Conservation (phyloP, 2,329 filamentous ascomycete genomes). For the Aureobasidium sp. region DNA sequence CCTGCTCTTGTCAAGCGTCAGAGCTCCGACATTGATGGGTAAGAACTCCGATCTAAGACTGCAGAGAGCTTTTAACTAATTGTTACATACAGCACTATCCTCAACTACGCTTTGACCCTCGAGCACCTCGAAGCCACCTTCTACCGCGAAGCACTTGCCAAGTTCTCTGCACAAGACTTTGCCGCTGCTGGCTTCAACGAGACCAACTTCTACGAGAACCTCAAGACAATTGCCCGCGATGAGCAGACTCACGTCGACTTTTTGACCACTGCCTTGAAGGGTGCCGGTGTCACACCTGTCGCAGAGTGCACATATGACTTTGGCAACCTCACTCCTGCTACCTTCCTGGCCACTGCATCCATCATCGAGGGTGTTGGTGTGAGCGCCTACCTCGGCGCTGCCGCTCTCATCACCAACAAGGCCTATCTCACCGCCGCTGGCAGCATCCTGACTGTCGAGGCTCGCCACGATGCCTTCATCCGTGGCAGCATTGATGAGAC, state of each 20-base stretch:
- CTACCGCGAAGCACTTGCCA: conserved; percentile 53
- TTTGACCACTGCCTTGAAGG: conserved; percentile 39
- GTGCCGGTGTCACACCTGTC: conserved; percentile 47
- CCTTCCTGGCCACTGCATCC: conserved; percentile 45
- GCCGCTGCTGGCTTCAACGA: conserved; percentile 42
- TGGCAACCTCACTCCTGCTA: conserved; percentile 36
- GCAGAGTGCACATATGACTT: conserved; percentile 52
- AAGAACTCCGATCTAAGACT: background rate
- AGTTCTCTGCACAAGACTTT: conserved; percentile 50
- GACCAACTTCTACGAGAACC: conserved; percentile 49
- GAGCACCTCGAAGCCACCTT: conserved; percentile 52
- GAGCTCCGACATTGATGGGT: conserved; percentile 16
- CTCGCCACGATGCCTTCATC: conserved; percentile 57
- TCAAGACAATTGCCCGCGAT: conserved; percentile 50
- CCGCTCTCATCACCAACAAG: conserved; percentile 50
- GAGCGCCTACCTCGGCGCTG: conserved; percentile 56
- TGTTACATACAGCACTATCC: conserved; percentile 21
- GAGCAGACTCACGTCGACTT: conserved; percentile 53
- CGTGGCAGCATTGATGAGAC: conserved; percentile 36
- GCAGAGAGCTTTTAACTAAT: background rate
- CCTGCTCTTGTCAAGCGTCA: conserved; percentile 17
- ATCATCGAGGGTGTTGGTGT: conserved; percentile 54
- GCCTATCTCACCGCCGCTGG: conserved; percentile 55
- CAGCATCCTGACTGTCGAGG: conserved; percentile 57
- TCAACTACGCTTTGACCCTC: conserved; percentile 40